Base-by-base conservation (phyloP, 164 flowering plant genomes). In the Berberis thunbergii region DNA sequence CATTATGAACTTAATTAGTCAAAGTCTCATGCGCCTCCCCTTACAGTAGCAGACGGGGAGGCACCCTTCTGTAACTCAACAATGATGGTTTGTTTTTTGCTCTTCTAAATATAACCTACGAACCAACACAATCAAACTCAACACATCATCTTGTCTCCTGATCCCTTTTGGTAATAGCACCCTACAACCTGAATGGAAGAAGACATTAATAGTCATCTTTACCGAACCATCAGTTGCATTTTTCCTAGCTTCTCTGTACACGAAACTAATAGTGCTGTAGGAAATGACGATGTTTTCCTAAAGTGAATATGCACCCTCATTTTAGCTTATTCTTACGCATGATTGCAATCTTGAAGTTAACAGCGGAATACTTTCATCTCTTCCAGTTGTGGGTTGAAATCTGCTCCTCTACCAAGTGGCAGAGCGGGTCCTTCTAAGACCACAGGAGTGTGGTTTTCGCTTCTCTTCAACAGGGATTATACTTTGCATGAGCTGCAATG, bases 401-500 rank as follows among this genome's bases (percentile, higher is more conserved):
- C 43, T 10, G 43, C 39, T 6, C 39, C 75, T 79, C 77, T 80
- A 83, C 86, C 83, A 83, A 26, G 75, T 65, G 71, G 62, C 8
- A 41, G 83, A 79, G 39, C 60, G 61, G 60, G 72, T 73, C 70
- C 83, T 76, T 39, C 83, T 78, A 4, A 80, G 80, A 44, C 50
- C 63, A 42, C 67, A 74, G 26, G 77, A 72, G 49, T 9, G 73
- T 39, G 78, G 73, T 41, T 70, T 77, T 60, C 52, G 64, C 69
- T 70, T 70, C 72, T 80, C 83, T 38, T 68, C 70, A 46, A 79
- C 76, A 0, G 86, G 86, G 52, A 83, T 60, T 68, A 80, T 69
- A 60, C 69, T 66, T 59, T 80, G 78, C 79, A 79, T 76, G 41
- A 83, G 73, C 86, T 83, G 79, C 76, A 73, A 59, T 40, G 52